A percentile compares a stretch with the other conserved stretches of the same genome.
These are phyloP conservation scores for Candida pseudofarinosa DNA, from an alignment of 805 yeast genomes.

Conservation along the genomic window DNA sequence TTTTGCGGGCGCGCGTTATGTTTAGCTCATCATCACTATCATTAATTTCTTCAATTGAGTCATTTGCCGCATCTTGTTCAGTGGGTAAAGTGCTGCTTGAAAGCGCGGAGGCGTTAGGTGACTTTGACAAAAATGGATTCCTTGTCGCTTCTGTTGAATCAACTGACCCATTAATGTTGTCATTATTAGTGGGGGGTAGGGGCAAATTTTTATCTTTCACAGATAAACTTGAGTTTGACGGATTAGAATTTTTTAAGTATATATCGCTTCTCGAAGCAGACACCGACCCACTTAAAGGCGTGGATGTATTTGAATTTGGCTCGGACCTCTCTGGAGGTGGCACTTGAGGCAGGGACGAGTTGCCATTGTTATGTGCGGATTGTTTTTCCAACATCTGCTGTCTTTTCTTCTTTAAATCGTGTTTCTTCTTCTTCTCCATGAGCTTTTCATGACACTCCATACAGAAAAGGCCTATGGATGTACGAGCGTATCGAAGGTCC, in stretches of 20 bases:
- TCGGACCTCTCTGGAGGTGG: not conserved
- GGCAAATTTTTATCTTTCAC: conserved; percentile 14
- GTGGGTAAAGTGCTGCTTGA: conserved; percentile 1
- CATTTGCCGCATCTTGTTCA: conserved; percentile 13
- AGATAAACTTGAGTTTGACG: conserved; percentile 9
- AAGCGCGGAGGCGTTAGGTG: conserved; percentile 6
- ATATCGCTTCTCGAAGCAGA: not conserved
- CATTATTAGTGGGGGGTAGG: conserved; percentile 8
- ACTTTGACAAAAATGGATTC: not conserved
- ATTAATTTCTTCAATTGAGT: conserved; percentile 39
- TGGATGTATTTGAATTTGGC: not conserved
- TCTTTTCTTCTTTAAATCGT: conserved; percentile 45
- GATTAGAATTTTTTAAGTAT: not conserved
- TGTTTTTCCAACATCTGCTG: conserved; percentile 14
- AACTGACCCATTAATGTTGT: not conserved
- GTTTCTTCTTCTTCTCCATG: conserved; percentile 67
- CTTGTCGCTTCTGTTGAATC: not conserved
- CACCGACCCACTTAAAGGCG: not conserved
- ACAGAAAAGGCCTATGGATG: conserved; percentile 89
- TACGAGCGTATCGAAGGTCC: conserved; percentile 86
- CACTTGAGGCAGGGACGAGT: not conserved
- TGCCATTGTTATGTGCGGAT: not conserved
- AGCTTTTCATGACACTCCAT: conserved; percentile 86
- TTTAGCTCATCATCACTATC: conserved; percentile 37
- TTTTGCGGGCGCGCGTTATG: conserved; percentile 3